Conservation (phyloP, 352 stramenopile genomes). For the Phytophthora colocasiae region DNA sequence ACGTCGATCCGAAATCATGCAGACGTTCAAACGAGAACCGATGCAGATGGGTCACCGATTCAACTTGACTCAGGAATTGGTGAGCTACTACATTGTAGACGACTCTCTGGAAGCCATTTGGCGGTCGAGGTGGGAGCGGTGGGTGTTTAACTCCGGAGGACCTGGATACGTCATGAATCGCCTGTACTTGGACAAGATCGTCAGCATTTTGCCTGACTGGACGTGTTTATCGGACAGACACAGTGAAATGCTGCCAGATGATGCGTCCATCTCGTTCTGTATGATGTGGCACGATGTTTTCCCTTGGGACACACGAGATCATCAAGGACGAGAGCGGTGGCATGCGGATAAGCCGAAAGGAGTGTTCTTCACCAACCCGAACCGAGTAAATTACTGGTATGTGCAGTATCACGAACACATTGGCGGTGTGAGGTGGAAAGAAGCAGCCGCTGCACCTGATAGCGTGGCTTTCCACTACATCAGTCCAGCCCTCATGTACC, state of each 20-base stretch:
- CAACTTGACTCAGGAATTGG: slow-evolving; percentile 71
- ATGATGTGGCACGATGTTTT: slow-evolving; percentile 86
- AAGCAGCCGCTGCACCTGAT: slow-evolving; percentile 66
- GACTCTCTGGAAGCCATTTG: slow-evolving; percentile 61
- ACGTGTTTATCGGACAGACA: slow-evolving; percentile 70
- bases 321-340: slow-evolving; percentile 77
- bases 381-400: slow-evolving; percentile 72
- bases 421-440: slow-evolving; percentile 60
- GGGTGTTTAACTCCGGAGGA: slow-evolving; percentile 85
- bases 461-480: slow-evolving; percentile 85
- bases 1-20: slow-evolving; percentile 66
- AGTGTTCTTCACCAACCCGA: slow-evolving; percentile 67
- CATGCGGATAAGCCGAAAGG: slow-evolving; percentile 75
- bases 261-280: slow-evolving; percentile 85
- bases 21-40: slow-evolving; percentile 53
- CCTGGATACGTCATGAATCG: slow-evolving; percentile 84
- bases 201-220: slow-evolving; percentile 57
- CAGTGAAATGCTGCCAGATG: slow-evolving; percentile 81
- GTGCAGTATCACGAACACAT: slow-evolving; percentile 76
- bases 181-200: slow-evolving; percentile 75
- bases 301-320: slow-evolving; percentile 77
- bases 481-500: slow-evolving; percentile 74
- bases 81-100: slow-evolving; percentile 86
- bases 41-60: slow-evolving; percentile 87
- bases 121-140: slow-evolving; percentile 62